Conservation (phyloP, 306 rosid species). For the Malus sylvestris region DNA sequence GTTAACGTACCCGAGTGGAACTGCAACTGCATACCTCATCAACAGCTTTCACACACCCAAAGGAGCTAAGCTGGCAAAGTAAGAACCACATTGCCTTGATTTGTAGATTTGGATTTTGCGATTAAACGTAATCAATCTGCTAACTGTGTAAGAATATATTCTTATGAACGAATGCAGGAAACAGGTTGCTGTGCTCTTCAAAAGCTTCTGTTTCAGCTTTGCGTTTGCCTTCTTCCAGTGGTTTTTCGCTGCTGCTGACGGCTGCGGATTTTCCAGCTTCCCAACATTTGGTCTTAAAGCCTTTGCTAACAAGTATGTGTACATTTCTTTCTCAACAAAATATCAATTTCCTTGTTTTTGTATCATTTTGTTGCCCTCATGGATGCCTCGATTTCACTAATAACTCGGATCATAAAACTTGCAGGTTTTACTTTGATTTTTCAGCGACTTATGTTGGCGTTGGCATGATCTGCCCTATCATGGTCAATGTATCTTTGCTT, state of each 20-base stretch:
- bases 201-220: constrained; percentile 55
- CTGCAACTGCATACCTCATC: constrained; percentile 77
- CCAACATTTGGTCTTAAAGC: constrained; percentile 76
- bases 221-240: constrained; percentile 57
- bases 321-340: not conserved
- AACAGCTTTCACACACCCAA: constrained; percentile 77
- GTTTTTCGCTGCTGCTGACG: constrained; percentile 55
- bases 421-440: constrained; percentile 69
- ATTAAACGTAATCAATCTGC: not conserved
- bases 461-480: constrained; percentile 69
- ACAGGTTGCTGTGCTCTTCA: constrained; percentile 57
- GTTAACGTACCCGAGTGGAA: constrained; percentile 74
- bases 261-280: constrained; percentile 56
- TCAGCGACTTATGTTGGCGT: constrained; percentile 70
- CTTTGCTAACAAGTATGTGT: constrained; percentile 25
- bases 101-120: not conserved
- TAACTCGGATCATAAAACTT: not conserved
- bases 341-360: not conserved
- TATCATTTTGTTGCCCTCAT: not conserved
- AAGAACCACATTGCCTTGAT: not conserved
- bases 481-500: constrained; percentile 53
- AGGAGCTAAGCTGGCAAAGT: constrained; percentile 80
- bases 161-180: constrained; percentile 29
- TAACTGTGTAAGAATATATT: not conserved
- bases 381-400: not conserved